phyloP scores from a whole-genome alignment of 2,329 filamentous ascomycete species.

The Cryphonectria naterciae region DNA sequence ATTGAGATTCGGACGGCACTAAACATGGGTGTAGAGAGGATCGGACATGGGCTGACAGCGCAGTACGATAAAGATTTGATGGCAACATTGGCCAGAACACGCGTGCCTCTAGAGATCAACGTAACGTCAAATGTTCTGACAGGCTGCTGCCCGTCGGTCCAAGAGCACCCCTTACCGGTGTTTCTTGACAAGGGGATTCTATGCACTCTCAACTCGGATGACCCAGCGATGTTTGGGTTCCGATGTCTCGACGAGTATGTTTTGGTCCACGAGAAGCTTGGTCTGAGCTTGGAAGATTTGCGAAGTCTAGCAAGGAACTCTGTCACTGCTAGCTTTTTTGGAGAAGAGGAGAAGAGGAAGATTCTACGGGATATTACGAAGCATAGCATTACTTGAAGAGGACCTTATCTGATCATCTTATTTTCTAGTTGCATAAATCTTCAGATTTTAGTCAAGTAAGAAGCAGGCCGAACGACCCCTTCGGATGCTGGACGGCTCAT shows the following conservation, averaged over 20 bases:
- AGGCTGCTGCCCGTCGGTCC: slow-evolving; percentile 22
- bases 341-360: slow-evolving; percentile 1
- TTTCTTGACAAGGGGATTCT: slow-evolving; percentile 20
- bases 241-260: slow-evolving; percentile 30
- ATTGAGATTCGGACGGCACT: slow-evolving; percentile 28
- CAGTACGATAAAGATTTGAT: slow-evolving; percentile 28
- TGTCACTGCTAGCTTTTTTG: slow-evolving; percentile 19
- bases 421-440: too few relatives aligned
- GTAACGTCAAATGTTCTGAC: slow-evolving; percentile 30
- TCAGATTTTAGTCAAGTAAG: too few relatives aligned
- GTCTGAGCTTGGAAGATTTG: slow-evolving; percentile 21
- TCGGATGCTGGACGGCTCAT: too few relatives aligned
- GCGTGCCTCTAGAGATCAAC: slow-evolving; percentile 30
- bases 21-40: slow-evolving; percentile 27
- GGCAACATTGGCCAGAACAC: slow-evolving; percentile 12
- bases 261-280: slow-evolving; percentile 24
- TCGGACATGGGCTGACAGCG: slow-evolving; percentile 29
- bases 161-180: slow-evolving; percentile 26
- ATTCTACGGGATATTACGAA: neutral
- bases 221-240: slow-evolving; percentile 30
- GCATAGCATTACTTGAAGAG: neutral
- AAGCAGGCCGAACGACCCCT: too few relatives aligned
- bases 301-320: slow-evolving; percentile 22
- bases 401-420: neutral
- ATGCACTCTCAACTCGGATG: slow-evolving; percentile 28